Conservation (phyloP, 345 rosid genomes). For the Eucalyptus decipiens region DNA sequence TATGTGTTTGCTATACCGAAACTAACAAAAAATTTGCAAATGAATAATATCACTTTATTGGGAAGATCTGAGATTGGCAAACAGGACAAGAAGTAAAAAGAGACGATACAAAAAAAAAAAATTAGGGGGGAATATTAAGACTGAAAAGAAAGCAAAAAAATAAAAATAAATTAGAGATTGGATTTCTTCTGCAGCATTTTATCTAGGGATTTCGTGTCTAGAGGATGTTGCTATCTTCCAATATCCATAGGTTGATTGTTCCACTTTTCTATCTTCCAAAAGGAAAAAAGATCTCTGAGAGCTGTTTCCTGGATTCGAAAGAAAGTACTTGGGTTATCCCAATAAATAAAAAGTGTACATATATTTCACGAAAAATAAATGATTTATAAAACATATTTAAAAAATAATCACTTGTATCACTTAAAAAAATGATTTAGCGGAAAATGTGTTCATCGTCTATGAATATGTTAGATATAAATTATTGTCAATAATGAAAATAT, state of each 20-base stretch:
- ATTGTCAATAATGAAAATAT: not conserved
- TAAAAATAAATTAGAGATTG: too few relatives aligned
- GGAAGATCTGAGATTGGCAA: not conserved
- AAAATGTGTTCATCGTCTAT: not conserved
- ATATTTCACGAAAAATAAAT: not conserved
- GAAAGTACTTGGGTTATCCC: too few relatives aligned
- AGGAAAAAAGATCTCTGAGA: too few relatives aligned
- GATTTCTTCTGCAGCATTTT: too few relatives aligned
- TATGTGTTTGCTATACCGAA: not conserved
- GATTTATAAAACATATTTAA: rapidly evolving
- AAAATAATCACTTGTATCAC: not conserved
- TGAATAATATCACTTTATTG: not conserved
- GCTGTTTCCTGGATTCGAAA: too few relatives aligned
- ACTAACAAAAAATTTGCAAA: not conserved
- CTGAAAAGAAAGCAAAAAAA: not conserved
- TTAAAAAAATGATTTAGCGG: rapidly evolving
- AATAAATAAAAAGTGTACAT: too few relatives aligned
- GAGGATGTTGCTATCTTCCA: too few relatives aligned
- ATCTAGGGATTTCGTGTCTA: too few relatives aligned
- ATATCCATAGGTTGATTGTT: too few relatives aligned
- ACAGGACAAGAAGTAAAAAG: not conserved
- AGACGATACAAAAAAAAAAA: not conserved
- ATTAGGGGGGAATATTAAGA: not conserved
- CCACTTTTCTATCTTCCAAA: too few relatives aligned
- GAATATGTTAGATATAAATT: not conserved